A percentile compares a stretch with the other conserved stretches of the same genome.
These are phyloP conservation scores for Metschnikowia proteae DNA, from an alignment of 805 yeast species.

Conservation along the genomic window DNA sequence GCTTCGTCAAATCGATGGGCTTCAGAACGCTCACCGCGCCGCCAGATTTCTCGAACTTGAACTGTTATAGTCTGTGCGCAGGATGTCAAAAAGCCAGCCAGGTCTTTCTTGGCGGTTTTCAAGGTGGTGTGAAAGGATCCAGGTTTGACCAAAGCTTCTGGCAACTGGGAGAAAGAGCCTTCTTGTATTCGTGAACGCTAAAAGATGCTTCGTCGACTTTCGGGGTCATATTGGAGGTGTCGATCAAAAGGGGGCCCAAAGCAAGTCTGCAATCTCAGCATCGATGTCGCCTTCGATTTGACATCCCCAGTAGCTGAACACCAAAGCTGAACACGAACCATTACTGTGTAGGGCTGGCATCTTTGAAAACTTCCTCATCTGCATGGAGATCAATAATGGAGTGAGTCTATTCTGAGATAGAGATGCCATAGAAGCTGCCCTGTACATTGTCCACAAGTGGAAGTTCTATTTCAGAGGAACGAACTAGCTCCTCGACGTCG, in stretches of 20 bases:
- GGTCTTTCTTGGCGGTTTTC: slow-evolving; percentile 57
- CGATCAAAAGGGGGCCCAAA: slow-evolving; percentile 71
- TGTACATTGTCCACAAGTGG: slow-evolving; percentile 70
- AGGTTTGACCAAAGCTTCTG: slow-evolving; percentile 14
- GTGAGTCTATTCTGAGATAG: slow-evolving; percentile 21
- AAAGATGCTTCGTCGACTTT: slow-evolving; percentile 64
- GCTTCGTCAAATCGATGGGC: slow-evolving; percentile 45
- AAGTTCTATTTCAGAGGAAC: not conserved
- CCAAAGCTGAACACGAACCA: slow-evolving; percentile 81
- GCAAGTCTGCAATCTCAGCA: slow-evolving; percentile 41
- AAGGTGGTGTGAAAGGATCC: slow-evolving; percentile 21
- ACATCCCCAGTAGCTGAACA: slow-evolving; percentile 57
- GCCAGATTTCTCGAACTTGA: slow-evolving; percentile 32
- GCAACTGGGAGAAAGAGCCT: slow-evolving; percentile 12
- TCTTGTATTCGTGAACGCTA: slow-evolving; percentile 33
- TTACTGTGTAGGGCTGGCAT: slow-evolving; percentile 57
- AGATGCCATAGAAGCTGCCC: slow-evolving; percentile 37
- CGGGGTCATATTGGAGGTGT: slow-evolving; percentile 63
- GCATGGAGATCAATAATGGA: slow-evolving; percentile 85
- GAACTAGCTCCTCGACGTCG: slow-evolving; percentile 55
- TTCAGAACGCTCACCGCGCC: slow-evolving; percentile 45
- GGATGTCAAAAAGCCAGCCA: slow-evolving; percentile 63
- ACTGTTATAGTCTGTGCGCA: slow-evolving; percentile 85
- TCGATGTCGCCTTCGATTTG: slow-evolving; percentile 16
- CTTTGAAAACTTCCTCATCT: slow-evolving; percentile 51